phyloP scores from a whole-genome alignment of 352 stramenopile genomes.

The Hyaloperonospora brassicae region DNA sequence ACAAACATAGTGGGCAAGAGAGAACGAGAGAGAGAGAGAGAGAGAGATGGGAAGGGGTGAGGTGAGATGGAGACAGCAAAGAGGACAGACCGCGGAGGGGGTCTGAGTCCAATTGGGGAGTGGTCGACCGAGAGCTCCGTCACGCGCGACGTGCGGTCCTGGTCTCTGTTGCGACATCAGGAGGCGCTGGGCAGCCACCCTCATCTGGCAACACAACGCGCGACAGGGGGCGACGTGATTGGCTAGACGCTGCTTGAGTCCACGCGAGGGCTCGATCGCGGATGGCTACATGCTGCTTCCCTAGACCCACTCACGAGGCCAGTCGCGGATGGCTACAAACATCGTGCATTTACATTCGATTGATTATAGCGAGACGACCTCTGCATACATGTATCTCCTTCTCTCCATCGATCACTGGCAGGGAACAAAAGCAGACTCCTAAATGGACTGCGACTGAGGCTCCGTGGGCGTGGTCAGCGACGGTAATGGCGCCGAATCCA shows the following conservation, averaged over 20 bases:
- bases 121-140: slow-evolving; percentile 3
- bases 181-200: too few relatives aligned
- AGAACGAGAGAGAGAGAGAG: not conserved
- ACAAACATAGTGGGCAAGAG: slow-evolving; percentile 30
- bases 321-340: slow-evolving; percentile 6
- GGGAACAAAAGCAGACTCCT: not conserved
- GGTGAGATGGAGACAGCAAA: too few relatives aligned
- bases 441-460: slow-evolving; percentile 34
- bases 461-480: slow-evolving; percentile 22
- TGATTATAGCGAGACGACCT: slow-evolving; percentile 7
- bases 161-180: not conserved
- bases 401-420: not conserved
- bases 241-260: too few relatives aligned
- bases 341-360: slow-evolving; percentile 28
- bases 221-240: too few relatives aligned
- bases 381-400: slow-evolving; percentile 1
- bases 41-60: slow-evolving; percentile 1
- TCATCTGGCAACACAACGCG: too few relatives aligned
- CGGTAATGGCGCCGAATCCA: slow-evolving; percentile 6
- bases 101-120: slow-evolving; percentile 35
- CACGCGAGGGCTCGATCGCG: too few relatives aligned
- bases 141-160: not conserved
- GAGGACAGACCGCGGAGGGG: too few relatives aligned
- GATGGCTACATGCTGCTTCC: slow-evolving; percentile 1
- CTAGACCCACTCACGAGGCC: too few relatives aligned